phyloP scores from a whole-genome alignment of 2,329 filamentous ascomycete species.

The Diatrype stigma region DNA sequence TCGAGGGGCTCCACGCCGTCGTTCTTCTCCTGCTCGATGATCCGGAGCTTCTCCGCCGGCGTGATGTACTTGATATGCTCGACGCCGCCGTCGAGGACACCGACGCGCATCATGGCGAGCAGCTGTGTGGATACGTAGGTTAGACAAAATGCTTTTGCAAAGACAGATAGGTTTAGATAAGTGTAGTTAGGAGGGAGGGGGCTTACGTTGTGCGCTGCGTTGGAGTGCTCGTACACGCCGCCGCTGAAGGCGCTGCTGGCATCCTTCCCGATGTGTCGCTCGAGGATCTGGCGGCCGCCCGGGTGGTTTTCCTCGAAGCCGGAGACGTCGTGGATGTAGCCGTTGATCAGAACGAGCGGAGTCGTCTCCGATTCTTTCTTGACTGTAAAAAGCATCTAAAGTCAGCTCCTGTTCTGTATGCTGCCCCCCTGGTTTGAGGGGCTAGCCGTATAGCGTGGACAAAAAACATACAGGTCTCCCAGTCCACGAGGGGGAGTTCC shows the following conservation, averaged over 20 bases:
- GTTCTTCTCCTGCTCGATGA: not conserved
- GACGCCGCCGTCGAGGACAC: not conserved
- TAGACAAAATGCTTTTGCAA: too few relatives aligned
- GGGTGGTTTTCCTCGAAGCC: slow-evolving; percentile 1
- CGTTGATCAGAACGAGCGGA: not conserved
- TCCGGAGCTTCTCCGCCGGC: not conserved
- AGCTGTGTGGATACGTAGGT: not conserved
- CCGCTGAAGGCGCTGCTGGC: not conserved
- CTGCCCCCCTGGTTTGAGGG: too few relatives aligned
- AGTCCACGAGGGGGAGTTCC: not conserved
- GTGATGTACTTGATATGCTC: not conserved
- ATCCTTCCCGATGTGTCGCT: not conserved
- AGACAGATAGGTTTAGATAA: too few relatives aligned
- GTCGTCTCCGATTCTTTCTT: not conserved
- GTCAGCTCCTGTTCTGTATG: too few relatives aligned
- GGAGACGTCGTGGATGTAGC: not conserved
- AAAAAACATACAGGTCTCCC: not conserved
- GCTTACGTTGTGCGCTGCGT: not conserved
- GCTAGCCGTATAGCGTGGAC: too few relatives aligned
- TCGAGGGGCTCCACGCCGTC: not conserved
- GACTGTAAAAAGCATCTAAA: not conserved
- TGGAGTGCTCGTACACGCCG: not conserved
- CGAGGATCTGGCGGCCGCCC: not conserved
- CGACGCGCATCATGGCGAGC: slow-evolving; percentile 1
- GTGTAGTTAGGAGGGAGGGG: too few relatives aligned